A percentile compares a stretch with the other conserved stretches of the same genome.
These are phyloP conservation scores for Hortiboletus flavorubellus DNA, from an alignment of 768 basidiomycete species.

Conservation along the genomic window DNA sequence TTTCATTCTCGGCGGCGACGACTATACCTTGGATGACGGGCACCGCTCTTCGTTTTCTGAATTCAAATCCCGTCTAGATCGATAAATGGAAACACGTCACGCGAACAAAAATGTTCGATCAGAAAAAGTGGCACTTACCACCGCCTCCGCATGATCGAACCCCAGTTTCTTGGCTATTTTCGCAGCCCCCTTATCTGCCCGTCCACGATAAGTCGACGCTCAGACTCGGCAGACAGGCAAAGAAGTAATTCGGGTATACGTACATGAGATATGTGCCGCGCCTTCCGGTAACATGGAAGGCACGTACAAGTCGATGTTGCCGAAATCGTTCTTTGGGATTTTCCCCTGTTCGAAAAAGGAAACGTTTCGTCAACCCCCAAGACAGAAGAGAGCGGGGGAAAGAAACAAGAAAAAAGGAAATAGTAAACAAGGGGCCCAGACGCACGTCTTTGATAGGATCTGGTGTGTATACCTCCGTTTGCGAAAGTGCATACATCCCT, in stretches of 20 bases:
- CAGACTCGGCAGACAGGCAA: constrained; percentile 8
- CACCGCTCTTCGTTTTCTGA: constrained; percentile 85
- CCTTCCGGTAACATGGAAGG: constrained; percentile 92
- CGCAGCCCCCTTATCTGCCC: constrained; percentile 74
- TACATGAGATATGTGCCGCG: constrained; percentile 87
- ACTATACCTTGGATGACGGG: constrained; percentile 87
- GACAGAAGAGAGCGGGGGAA: background rate
- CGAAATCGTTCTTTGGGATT: constrained; percentile 93
- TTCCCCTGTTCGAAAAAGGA: constrained; percentile 57
- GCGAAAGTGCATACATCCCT: constrained; percentile 78
- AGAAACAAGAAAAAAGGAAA: constrained; percentile 1
- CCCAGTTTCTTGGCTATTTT: constrained; percentile 87
- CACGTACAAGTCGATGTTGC: constrained; percentile 95
- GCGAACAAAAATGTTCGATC: constrained; percentile 2
- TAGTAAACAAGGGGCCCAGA: constrained; percentile 28
- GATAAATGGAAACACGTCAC: constrained; percentile 2
- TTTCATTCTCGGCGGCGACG: constrained; percentile 77
- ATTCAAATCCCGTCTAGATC: constrained; percentile 89
- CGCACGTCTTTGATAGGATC: constrained; percentile 82
- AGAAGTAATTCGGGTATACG: constrained; percentile 33
- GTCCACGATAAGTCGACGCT: constrained; percentile 10
- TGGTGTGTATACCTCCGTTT: constrained; percentile 81
- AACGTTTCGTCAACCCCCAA: constrained; percentile 3
- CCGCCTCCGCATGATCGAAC: constrained; percentile 92
- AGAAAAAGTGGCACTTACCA: constrained; percentile 55